Conservation (phyloP, 345 rosid species). For the Melaleuca alternifolia region DNA sequence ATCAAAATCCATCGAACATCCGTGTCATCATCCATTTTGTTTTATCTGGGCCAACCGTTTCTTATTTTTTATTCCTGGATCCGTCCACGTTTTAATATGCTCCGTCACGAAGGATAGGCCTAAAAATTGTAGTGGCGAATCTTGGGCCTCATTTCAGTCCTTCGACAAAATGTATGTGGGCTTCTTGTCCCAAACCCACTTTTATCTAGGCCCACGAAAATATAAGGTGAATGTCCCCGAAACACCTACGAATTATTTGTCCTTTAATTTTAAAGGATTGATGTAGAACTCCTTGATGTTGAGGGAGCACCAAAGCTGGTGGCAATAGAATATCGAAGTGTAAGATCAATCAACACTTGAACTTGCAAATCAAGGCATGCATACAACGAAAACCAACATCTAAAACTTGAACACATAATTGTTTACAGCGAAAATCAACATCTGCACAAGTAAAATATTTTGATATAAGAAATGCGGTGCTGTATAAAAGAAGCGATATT, state of each 20-base stretch:
- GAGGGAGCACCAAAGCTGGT: neutral
- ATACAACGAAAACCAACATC: neutral
- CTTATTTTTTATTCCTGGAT: too few species aligned
- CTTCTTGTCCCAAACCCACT: too few species aligned
- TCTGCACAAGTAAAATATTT: neutral
- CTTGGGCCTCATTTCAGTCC: too few species aligned
- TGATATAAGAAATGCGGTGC: neutral
- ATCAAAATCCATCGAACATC: too few species aligned
- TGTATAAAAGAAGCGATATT: neutral
- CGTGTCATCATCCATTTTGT: too few species aligned
- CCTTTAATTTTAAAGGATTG: neutral
- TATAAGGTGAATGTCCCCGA: too few species aligned
- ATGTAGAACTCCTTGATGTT: neutral
- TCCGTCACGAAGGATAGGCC: too few species aligned
- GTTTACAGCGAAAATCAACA: neutral
- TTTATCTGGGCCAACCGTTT: too few species aligned
- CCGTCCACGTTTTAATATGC: too few species aligned
- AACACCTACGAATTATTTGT: neutral
- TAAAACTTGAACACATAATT: neutral
- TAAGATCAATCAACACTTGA: neutral
- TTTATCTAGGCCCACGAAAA: too few species aligned
- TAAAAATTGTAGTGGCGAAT: too few species aligned
- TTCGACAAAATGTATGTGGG: too few species aligned
- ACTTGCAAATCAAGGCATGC: neutral
- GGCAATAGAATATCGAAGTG: neutral